A percentile compares a stretch with the other conserved stretches of the same genome.
Conservation (phyloP, 495 filamentous ascomycete species). For the Cercophora newfieldiana region DNA sequence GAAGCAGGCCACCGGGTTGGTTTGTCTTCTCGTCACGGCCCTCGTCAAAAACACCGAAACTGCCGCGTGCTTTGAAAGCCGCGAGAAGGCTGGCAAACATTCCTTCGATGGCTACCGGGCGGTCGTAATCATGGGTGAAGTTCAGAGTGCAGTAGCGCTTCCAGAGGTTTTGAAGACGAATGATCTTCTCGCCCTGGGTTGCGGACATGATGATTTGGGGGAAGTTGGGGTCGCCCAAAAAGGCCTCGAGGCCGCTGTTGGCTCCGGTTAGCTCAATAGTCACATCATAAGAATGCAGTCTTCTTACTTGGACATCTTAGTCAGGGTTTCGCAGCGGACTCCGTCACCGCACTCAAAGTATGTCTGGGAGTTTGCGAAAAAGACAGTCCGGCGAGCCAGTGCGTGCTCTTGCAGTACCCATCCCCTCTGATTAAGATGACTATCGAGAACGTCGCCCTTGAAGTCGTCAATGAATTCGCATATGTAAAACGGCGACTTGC, state of each 20-base stretch:
- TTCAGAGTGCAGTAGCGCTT: slow-evolving; percentile 24
- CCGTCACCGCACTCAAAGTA: slow-evolving; percentile 1
- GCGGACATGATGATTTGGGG: slow-evolving; percentile 16
- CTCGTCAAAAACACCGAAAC: slow-evolving; percentile 22
- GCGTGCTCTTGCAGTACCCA: background rate
- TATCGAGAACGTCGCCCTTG: background rate
- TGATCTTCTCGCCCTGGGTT: slow-evolving; percentile 27
- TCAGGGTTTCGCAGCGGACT: slow-evolving; percentile 2
- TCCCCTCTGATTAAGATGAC: background rate
- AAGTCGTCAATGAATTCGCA: background rate
- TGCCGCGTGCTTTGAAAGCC: slow-evolving; percentile 20
- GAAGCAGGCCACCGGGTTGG: slow-evolving; percentile 13
- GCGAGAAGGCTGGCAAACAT: slow-evolving; percentile 23
- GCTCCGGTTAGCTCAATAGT: too few relatives aligned
- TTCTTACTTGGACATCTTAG: background rate
- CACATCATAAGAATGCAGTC: background rate
- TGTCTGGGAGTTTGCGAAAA: background rate
- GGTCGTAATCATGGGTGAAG: slow-evolving; percentile 20
- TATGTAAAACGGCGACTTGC: too few relatives aligned
- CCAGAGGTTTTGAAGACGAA: slow-evolving; percentile 28
- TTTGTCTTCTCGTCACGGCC: background rate
- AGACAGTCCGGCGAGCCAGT: background rate
- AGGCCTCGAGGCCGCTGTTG: slow-evolving; percentile 16
- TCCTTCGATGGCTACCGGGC: background rate
- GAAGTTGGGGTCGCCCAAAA: slow-evolving; percentile 21